Conservation (phyloP, 108 stramenopile species). For the Cyclotella sp. region DNA sequence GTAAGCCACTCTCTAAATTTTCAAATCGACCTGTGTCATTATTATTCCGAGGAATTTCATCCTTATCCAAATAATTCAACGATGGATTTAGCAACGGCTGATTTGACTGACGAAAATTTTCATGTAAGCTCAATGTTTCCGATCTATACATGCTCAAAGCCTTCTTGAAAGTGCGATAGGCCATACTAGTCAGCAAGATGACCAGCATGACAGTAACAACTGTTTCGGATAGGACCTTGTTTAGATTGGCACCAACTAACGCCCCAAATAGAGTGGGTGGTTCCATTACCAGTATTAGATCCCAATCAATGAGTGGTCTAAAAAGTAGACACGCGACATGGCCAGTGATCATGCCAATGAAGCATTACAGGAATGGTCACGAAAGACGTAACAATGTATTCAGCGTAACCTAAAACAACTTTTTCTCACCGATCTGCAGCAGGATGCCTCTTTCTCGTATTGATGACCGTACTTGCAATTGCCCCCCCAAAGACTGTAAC, state of each 20-base stretch:
- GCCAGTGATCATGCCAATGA: no score
- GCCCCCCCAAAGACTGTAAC: constrained; percentile 94
- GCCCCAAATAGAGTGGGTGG: constrained; percentile 95
- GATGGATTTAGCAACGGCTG: neutral
- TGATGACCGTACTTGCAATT: constrained; percentile 82
- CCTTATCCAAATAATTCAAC: neutral
- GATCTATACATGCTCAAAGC: constrained; percentile 81
- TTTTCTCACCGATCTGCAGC: constrained; percentile 69
- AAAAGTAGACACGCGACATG: no score
- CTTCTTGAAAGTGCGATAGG: constrained; percentile 72
- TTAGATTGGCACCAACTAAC: constrained; percentile 86
- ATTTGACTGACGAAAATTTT: neutral
- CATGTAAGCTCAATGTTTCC: constrained; percentile 49
- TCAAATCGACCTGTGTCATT: no score
- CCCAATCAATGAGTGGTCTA: constrained; percentile 96
- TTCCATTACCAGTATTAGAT: constrained; percentile 96
- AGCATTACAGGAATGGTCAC: neutral
- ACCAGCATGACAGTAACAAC: constrained; percentile 75
- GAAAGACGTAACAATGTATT: constrained; percentile 52
- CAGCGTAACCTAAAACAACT: constrained; percentile 91
- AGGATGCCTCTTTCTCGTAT: constrained; percentile 88
- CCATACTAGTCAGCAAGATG: constrained; percentile 66
- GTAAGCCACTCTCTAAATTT: no score
- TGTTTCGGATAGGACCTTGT: constrained; percentile 75
- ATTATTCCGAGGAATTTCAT: no score